Evolutionary conservation across 176 grass and related monocot species (phyloP).

Genomic region (Oryza nivara): DNA sequence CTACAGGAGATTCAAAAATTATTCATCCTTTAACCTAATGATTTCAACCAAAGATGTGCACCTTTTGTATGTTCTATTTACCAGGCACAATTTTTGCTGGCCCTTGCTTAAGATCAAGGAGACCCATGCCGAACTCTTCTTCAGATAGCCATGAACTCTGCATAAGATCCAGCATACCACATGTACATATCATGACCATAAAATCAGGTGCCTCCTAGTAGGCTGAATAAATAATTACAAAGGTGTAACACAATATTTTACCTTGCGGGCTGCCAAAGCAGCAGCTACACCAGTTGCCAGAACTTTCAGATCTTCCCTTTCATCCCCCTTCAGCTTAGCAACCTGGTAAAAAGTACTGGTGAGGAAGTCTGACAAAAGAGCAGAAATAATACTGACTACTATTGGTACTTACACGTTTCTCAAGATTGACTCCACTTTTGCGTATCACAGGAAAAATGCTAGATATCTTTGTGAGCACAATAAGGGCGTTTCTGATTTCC

Average conservation of each 20-base stretch:
- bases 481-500: constrained; percentile 96
- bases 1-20: constrained; percentile 48
- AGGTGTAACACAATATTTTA: constrained; percentile 38
- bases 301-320: constrained; percentile 97
- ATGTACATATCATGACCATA: constrained; percentile 19
- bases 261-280: constrained; percentile 93
- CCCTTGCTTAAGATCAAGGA: constrained; percentile 78
- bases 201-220: constrained; percentile 17
- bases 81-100: constrained; percentile 65
- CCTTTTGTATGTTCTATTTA: constrained; percentile 46
- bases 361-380: constrained; percentile 35
- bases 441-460: constrained; percentile 80
- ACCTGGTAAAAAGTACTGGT: constrained; percentile 56
- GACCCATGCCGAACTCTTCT: constrained; percentile 94
- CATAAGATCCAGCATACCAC: constrained; percentile 33
- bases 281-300: constrained; percentile 95
- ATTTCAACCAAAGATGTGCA: neutral
- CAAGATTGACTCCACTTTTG: constrained; percentile 91
- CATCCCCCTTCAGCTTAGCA: constrained; percentile 89
- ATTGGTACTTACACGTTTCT: constrained; percentile 70
- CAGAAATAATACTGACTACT: neutral
- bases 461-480: constrained; percentile 96
- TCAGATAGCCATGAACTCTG: constrained; percentile 98
- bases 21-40: constrained; percentile 30
- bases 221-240: neutral